Base-by-base conservation (phyloP, 1,139 yeast genomes). In the Kazachstania sp. region DNA sequence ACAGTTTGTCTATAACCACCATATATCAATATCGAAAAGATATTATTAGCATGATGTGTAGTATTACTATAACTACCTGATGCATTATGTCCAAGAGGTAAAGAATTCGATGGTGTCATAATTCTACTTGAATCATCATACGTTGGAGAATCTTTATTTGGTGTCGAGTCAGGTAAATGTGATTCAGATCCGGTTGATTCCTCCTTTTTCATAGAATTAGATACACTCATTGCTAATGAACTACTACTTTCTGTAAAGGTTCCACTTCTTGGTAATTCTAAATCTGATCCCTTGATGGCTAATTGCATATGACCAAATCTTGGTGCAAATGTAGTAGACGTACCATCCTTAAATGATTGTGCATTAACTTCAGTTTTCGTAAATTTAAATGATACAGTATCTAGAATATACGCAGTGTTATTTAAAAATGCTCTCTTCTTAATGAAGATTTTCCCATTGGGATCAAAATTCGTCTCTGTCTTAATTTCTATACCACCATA, bases 401-500 rank as follows among this genome's bases (percentile, higher is more conserved):
- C 79, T 37, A 74, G 59, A 15, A 73, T 56, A 63, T 73, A 74
- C 0, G 67, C 69, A n/a, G 65, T 57, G 45, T 68, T 68, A 50
- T 68, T 71, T n/a, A 71, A 49, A 5, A 54, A 54, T 1, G 72
- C 60, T 13, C 58, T 57, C 50, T 69, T 69, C 15, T 61, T 63
- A 23, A 74, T 53, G 37, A 49, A 51, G 37, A 57, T 54, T 3
- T 59, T 59, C 2, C 69, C 70, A 9, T 54, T 51, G 2, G 56
- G 54, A 45, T 61, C 64, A 3, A 51, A 48, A 2, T 48, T 39
- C 4, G 68, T 61, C 26, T 62, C 62, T 0, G 72, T 68, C 20
- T 57, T 54, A 4, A 74, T 51, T 49, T 74, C 73, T 48, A 74
- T 67, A 0, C 79, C 79, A 15, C 79, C 79, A 53, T 72, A 73